Evolutionary conservation across 2,329 filamentous ascomycete genomes (phyloP).

Genomic region (Fusarium humuli): DNA sequence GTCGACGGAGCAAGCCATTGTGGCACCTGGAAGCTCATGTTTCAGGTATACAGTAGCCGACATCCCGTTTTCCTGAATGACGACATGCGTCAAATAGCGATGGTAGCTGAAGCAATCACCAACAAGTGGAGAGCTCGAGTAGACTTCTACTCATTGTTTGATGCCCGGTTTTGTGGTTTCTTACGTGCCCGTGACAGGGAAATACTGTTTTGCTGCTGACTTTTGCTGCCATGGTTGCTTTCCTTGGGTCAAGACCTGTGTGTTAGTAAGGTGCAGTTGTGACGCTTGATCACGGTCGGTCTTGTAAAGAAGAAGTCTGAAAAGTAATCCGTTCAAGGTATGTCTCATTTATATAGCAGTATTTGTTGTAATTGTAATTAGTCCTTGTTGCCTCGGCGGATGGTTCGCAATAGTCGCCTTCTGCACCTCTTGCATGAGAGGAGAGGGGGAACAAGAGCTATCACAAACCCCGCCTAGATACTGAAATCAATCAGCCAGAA

Average conservation of each 20-base stretch:
- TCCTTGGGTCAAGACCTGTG: background rate
- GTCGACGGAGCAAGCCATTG: slow-evolving; percentile 2
- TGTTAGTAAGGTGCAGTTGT: background rate
- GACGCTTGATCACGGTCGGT: background rate
- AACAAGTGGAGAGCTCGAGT: background rate
- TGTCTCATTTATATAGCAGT: slow-evolving; percentile 31
- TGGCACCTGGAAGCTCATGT: background rate
- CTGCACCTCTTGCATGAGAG: slow-evolving; percentile 37
- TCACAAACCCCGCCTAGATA: slow-evolving; percentile 2
- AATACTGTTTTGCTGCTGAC: background rate
- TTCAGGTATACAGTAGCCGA: slow-evolving; percentile 1
- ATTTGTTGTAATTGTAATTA: slow-evolving; percentile 27
- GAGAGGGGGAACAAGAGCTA: slow-evolving; percentile 27
- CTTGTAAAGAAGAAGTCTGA: background rate
- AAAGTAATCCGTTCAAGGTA: slow-evolving; percentile 2
- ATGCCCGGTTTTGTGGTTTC: background rate
- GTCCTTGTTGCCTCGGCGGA: slow-evolving; percentile 31
- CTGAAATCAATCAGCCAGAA: slow-evolving; percentile 26
- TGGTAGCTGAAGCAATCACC: background rate
- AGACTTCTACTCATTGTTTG: background rate
- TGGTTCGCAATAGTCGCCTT: slow-evolving; percentile 36
- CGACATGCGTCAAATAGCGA: background rate
- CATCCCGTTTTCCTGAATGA: background rate
- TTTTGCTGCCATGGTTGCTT: background rate
- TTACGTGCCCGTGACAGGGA: background rate